Base-by-base conservation (phyloP, 2,329 filamentous ascomycete species). In the Neonectria sp. region DNA sequence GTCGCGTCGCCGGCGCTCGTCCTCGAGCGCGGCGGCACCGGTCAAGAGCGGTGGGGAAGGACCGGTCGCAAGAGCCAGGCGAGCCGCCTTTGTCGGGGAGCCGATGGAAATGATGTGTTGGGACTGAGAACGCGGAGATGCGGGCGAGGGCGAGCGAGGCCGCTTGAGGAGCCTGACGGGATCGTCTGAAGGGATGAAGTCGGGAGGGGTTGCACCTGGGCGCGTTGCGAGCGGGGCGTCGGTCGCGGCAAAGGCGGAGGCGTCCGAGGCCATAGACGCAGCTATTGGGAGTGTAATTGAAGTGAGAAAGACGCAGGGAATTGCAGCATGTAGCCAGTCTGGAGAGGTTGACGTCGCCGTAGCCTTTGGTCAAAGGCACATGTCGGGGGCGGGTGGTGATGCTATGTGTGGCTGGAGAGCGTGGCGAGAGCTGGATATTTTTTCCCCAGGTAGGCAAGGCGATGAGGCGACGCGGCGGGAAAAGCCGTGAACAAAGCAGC, bases 81-180 rank as follows among this genome's bases (percentile, higher is more conserved):
- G 85, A 61, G 86, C 86, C 55, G 86, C 81, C 76, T 90, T 89
- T 58, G 85, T 82, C 6, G 88, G 87, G 29, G 87, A 89, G 21
- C 83, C 79, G 58, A 86, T 81, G 59, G 79, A 75, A 71, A 80
- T 73, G 60, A 79, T 75, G 35, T 78, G 76, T 29, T 76, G 74
- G 58, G 66, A 71, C 60, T 77, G 71, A 56, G 79, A 74, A 58
- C 77, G 75, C 45, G 82, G 79, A 62, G 82, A 81, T 29, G 80
- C 77, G 29, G 85, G 84, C 11, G 85, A 85, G 15, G 81, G 79
- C 73, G 86, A 86, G 67, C 85, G 85, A 68, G 81, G 81, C 69
- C 85, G 81, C 79, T 87, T 87, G 56, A 76, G 71, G 64, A 79
- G 70, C 72, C 79, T 79, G 61, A 82, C 82, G 74, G 83, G 77